Conservation (phyloP, 768 basidiomycete species). For the Lactarius hatsudake region DNA sequence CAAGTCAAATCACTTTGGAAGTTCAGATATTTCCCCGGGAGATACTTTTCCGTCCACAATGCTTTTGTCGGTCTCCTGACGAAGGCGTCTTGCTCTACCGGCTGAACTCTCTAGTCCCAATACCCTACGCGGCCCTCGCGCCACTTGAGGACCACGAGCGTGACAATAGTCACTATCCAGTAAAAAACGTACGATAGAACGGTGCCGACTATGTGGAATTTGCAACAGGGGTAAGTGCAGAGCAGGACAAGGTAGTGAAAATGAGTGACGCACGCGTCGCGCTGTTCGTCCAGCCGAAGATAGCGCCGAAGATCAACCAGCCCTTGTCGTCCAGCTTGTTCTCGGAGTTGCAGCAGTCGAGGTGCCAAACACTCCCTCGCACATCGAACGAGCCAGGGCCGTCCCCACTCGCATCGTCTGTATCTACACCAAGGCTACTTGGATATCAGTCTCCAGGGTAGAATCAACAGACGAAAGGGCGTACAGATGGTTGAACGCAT, state of each 20-base stretch:
- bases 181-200: conserved; percentile 89
- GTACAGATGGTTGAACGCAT: conserved; percentile 58
- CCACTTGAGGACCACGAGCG: conserved; percentile 66
- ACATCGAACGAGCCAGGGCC: conserved; percentile 87
- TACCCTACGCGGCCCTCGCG: conserved; percentile 32
- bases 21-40: conserved; percentile 12
- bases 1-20: conserved; percentile 11
- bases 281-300: conserved; percentile 87
- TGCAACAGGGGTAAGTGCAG: not conserved
- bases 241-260: not conserved
- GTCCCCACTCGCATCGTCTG: conserved; percentile 61
- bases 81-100: conserved; percentile 20
- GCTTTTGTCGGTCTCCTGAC: not conserved
- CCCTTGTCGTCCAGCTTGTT: conserved; percentile 50
- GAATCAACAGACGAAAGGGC: conserved; percentile 17
- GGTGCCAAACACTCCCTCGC: conserved; percentile 82
- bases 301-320: conserved; percentile 81
- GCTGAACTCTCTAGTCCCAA: conserved; percentile 19
- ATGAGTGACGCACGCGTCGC: conserved; percentile 54
- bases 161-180: conserved; percentile 78
- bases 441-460: conserved; percentile 6
- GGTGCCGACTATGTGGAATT: conserved; percentile 51
- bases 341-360: conserved; percentile 74
- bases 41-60: conserved; percentile 9
- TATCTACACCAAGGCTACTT: conserved; percentile 60